A percentile compares a stretch with the other conserved stretches of the same genome.
These are phyloP conservation scores for Lithospermum erythrorhizon DNA, from an alignment of 257 asterid genomes.

Conservation along the genomic window DNA sequence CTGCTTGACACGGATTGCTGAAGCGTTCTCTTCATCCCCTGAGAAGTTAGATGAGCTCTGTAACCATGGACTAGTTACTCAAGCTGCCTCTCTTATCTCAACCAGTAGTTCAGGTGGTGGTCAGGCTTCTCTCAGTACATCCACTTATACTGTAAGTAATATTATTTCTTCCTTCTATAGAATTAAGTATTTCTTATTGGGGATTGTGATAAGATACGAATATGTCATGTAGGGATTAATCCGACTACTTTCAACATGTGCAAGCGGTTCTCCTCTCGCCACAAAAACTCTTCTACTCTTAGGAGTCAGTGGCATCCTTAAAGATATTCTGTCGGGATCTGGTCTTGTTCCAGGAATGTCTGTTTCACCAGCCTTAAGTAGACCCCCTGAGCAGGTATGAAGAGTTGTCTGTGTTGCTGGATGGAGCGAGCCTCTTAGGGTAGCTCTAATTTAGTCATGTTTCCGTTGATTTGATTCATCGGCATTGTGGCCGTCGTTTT, in stretches of 20 bases:
- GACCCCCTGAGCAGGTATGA: constrained; percentile 93
- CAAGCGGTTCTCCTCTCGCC: constrained; percentile 87
- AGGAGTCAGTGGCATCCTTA: constrained; percentile 90
- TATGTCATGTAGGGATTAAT: constrained; percentile 69
- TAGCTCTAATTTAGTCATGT: neutral
- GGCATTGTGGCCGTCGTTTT: too few species aligned
- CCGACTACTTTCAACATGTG: constrained; percentile 85
- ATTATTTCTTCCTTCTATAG: neutral
- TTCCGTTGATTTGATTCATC: neutral
- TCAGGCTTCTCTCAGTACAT: constrained; percentile 83
- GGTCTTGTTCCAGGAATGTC: constrained; percentile 71
- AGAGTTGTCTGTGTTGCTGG: neutral
- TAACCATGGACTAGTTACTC: constrained; percentile 90
- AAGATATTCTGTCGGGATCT: constrained; percentile 85
- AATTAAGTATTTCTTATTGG: too few species aligned
- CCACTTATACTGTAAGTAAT: constrained; percentile 73
- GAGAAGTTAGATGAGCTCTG: constrained; percentile 93
- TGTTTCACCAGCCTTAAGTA: constrained; percentile 81
- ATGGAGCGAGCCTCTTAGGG: neutral
- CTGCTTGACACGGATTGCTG: constrained; percentile 96
- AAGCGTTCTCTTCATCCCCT: constrained; percentile 89
- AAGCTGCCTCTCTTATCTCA: constrained; percentile 84
- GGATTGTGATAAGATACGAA: neutral
- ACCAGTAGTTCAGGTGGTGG: constrained; percentile 83
- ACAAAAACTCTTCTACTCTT: constrained; percentile 76